Base-by-base conservation (phyloP, 306 rosid genomes). In the Ziziphus jujuba region DNA sequence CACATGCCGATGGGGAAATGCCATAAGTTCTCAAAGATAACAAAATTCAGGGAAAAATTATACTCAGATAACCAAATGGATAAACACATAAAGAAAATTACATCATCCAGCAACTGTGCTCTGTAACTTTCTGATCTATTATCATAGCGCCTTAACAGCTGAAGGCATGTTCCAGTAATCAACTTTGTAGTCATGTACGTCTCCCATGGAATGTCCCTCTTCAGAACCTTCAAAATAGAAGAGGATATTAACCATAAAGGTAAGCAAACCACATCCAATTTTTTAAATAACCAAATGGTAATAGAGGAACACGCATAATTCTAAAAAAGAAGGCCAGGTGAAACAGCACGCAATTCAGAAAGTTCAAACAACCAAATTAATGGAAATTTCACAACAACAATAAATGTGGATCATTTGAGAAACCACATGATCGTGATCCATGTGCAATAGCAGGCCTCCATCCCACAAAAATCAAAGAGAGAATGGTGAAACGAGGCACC, bases 121-220 rank as follows among this genome's bases (percentile, higher is more conserved):
- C 90, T 84, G 78, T 84, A 81, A 71, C 87, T 93, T 44, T 84
- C 95, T 25, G 97, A 61, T 75, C 88, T 83, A 66, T 90, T 86
- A 69, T 93, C 98, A 44, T 84, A 93, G 70, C 98, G 97, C 80
- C 98, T 79, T 24, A 93, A 72, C 65, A 93, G 96, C 85, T 90
- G 97, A 81, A 93, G 97, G 80, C 84, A 83, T 6, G 96, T 93
- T 50, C 98, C 89, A 7, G 95, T 80, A 80, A 93, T 93, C 59
- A 90, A 90, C 85, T 93, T 93, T 13, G 96, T 90, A 2, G 89
- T 78, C 97, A 93, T 90, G 89, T 93, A 93, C 4, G 97, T 88
- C 82, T 93, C 98, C 98, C 97, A 93, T 65, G 97, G 98, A 56
- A 93, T 93, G 80, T 93, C 98, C 75, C 95, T 88, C 45, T 75